These are phyloP conservation scores for Aspergillus mulundensis DNA, from an alignment of 495 filamentous ascomycete species.

Conservation along the genomic window DNA sequence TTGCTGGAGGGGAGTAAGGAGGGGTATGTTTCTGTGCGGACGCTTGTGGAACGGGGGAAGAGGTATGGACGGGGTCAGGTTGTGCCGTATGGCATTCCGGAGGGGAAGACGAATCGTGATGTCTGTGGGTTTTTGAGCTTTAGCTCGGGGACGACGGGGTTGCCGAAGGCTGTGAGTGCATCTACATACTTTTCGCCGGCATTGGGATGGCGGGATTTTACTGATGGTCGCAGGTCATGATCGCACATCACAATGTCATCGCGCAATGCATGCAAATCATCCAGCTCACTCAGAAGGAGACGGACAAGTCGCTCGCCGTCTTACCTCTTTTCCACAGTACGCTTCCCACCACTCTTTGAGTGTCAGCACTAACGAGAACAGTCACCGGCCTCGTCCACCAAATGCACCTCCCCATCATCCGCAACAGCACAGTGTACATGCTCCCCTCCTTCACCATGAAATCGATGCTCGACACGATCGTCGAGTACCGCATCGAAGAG, in stretches of 20 bases:
- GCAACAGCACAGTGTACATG: conserved; percentile 57
- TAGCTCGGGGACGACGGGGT: conserved; percentile 38
- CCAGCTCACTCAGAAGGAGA: conserved; percentile 41
- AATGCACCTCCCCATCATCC: conserved; percentile 54
- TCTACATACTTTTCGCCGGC: not conserved
- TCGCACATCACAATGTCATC: conserved; percentile 60
- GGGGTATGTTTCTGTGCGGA: conserved; percentile 46
- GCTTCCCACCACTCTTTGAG: too few species aligned
- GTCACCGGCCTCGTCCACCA: conserved; percentile 56
- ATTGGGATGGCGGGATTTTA: not conserved
- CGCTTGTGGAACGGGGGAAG: conserved; percentile 45
- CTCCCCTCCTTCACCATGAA: conserved; percentile 57
- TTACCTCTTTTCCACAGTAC: conserved; percentile 52
- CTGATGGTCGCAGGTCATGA: conserved; percentile 45
- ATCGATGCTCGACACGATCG: conserved; percentile 50
- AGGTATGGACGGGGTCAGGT: conserved; percentile 34
- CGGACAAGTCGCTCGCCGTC: conserved; percentile 48
- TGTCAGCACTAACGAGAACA: too few species aligned
- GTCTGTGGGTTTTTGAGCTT: conserved; percentile 55
- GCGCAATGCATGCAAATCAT: conserved; percentile 57
- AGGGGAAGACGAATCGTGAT: conserved; percentile 49
- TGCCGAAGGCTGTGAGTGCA: conserved; percentile 28
- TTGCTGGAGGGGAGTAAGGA: conserved; percentile 49
- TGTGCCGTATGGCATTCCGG: conserved; percentile 38
- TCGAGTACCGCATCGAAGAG: conserved; percentile 51